Evolutionary conservation across 306 rosid genomes (phyloP).

Genomic region (Fagus crenata): DNA sequence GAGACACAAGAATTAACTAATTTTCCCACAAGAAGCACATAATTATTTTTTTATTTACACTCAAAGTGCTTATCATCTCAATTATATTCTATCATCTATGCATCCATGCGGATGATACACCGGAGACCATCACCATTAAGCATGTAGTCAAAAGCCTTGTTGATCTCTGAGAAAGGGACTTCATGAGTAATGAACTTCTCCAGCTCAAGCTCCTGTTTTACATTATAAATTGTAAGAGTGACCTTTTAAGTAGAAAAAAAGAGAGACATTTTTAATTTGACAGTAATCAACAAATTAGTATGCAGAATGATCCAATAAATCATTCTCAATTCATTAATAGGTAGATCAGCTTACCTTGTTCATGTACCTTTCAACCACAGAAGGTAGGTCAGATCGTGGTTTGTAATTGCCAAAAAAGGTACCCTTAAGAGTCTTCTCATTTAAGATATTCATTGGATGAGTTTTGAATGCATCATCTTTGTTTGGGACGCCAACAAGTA

Average conservation of each 20-base stretch:
- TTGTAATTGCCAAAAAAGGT: conserved; percentile 88
- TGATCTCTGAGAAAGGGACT: conserved; percentile 60
- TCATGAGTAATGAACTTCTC: conserved; percentile 75
- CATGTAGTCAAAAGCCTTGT: conserved; percentile 77
- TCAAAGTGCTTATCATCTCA: no score
- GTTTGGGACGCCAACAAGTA: conserved; percentile 82
- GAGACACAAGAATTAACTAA: no score
- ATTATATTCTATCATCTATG: conserved; percentile 14
- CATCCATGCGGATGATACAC: conserved; percentile 59
- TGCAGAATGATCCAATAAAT: no score
- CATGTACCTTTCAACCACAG: conserved; percentile 75
- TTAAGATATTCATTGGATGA: conserved; percentile 65
- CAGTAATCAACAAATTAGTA: no score
- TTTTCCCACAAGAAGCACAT: no score
- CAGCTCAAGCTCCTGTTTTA: conserved; percentile 62
- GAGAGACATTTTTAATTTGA: background rate
- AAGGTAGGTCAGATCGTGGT: conserved; percentile 71
- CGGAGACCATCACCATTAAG: conserved; percentile 60
- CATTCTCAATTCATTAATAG: background rate
- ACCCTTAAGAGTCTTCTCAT: conserved; percentile 83
- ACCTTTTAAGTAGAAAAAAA: background rate
- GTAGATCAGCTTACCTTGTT: conserved; percentile 29
- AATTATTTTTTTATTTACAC: no score
- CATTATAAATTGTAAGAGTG: background rate
- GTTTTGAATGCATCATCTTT: conserved; percentile 83